Conservation (phyloP, 208 protist genomes). For the Angomonas ambiguus region DNA sequence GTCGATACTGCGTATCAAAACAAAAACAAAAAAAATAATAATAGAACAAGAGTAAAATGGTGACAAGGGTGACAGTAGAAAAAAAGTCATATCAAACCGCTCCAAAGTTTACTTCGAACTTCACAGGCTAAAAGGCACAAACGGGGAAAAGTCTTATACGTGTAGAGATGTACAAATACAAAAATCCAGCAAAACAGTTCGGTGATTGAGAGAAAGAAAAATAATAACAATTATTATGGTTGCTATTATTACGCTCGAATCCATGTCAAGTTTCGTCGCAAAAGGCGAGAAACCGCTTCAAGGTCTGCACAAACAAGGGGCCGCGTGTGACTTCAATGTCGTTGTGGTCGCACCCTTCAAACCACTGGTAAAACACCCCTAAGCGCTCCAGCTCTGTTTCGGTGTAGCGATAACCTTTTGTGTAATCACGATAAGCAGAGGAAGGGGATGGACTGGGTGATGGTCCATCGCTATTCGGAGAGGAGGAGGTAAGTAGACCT, state of each 20-base stretch:
- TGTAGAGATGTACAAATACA: no score
- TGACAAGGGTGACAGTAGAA: no score
- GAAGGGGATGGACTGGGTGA: no score
- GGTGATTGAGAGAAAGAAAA: not conserved
- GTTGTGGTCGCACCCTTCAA: slow-evolving; percentile 59
- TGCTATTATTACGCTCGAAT: no score
- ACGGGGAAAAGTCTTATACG: no score
- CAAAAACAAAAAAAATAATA: slow-evolving; percentile 6
- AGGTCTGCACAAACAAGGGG: slow-evolving; percentile 17
- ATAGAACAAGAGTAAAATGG: no score
- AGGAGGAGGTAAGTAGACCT: slow-evolving; percentile 1
- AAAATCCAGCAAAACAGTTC: no score
- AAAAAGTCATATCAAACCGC: no score
- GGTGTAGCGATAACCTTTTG: slow-evolving; percentile 17
- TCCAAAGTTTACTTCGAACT: no score
- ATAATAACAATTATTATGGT: not conserved
- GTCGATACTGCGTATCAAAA: no score
- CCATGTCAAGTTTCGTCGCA: not conserved
- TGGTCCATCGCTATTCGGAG: not conserved
- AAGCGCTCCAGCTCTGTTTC: slow-evolving; percentile 10
- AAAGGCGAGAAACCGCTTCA: slow-evolving; percentile 33
- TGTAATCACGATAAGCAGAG: no score
- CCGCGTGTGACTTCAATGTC: slow-evolving; percentile 33
- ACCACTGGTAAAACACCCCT: slow-evolving; percentile 38
- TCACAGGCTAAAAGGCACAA: no score